Evolutionary conservation across 495 filamentous ascomycete species (phyloP), one percentile per base, ranked within the genome.

Genomic region (Podospora sp.): DNA sequence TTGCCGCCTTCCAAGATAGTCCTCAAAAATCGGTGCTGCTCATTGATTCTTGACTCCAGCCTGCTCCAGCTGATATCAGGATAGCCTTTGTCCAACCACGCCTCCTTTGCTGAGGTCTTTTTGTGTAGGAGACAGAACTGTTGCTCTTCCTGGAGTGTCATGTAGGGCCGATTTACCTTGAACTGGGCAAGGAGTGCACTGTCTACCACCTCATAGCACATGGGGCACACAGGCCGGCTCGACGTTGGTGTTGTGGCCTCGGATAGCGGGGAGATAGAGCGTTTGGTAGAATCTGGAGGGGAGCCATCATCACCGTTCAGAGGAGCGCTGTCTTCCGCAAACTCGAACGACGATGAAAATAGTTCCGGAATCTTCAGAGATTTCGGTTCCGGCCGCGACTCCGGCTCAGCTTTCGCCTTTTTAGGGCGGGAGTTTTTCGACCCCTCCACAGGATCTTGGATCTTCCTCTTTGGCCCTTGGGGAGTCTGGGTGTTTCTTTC

Each of bases 111-210:
- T 4, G 84, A 80, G 6, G 75, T 69, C 22, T 80, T 80, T 68
- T 87, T 87, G 78, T 97, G 94, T 0, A 83, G 81, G 25, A 83
- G 78, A 77, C 94, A 97, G 77, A 97, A 96, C 35, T 76, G 73
- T 27, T 80, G 75, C 73, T 92, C 89, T 27, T 87, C 81, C 14
- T 84, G 85, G 52, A 91, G 78, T 12, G 84, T 89, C 73, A 88
- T 85, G 24, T 79, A 80, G 0, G 80, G 80, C 40, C 78, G 73
- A 2, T 75, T 72, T 25, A 72, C 62, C 1, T 80, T 79, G 68
- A 87, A 84, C 12, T 75, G 72, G 21, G 83, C 71, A 0, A 89
- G 75, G 5, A 87, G 76, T 0, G 79, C 76, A 12, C 73, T 68
- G 25, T 89, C 86, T 25, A 93, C 88, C 22, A 78, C 72, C 60